Evolutionary conservation across 495 filamentous ascomycete genomes (phyloP), one percentile per base, ranked within the genome.

Genomic region (Chaetomium fimeti): DNA sequence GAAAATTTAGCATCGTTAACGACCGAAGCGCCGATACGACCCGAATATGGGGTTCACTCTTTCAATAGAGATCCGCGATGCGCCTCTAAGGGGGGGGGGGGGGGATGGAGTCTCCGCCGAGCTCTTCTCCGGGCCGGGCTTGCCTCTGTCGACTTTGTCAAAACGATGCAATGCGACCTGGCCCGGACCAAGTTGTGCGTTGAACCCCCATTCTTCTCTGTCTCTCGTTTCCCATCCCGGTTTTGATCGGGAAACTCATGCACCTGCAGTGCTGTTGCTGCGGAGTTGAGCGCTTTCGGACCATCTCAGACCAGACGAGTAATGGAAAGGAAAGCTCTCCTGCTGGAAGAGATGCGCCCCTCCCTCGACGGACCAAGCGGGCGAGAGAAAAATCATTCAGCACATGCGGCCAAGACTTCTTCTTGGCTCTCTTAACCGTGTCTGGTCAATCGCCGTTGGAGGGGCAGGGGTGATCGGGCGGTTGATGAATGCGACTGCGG

Each of bases 401-500:
- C 24, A 22, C 60, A 62, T 54, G 49, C 60, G 49, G 47, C 48
- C 49, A 28, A 62, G 49, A 24, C 24, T 32, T 54, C 12, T 29
- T 53, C 20, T 12, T 5, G 20, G 18, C 47, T 20, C 48, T 22
- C 32, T 22, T 36, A 25, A 36, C 32, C 32, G 32, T 36, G 32
- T 36, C 32, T 24, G 22, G 22, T 43, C 40, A 43, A 43, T 16
- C 18, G 57, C 22, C 38, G 55, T 57, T 27, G n/a, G 38, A 16
- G 24, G 25, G 42, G 22, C 18, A 60, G 24, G 59, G 29, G 47
- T 49, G 47, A 28, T 18, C 15, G 13, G 29, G 27, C 5, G 54
- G 43, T 29, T 49, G 22, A 40, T 38, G 43, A 15, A 57, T 67
- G 48, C 58, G 49, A 64, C 65, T 64, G 68, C 65, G 65, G 65